A percentile compares a stretch with the other conserved stretches of the same genome.
Conservation (phyloP, 768 basidiomycete genomes). For the Russula olivacea region DNA sequence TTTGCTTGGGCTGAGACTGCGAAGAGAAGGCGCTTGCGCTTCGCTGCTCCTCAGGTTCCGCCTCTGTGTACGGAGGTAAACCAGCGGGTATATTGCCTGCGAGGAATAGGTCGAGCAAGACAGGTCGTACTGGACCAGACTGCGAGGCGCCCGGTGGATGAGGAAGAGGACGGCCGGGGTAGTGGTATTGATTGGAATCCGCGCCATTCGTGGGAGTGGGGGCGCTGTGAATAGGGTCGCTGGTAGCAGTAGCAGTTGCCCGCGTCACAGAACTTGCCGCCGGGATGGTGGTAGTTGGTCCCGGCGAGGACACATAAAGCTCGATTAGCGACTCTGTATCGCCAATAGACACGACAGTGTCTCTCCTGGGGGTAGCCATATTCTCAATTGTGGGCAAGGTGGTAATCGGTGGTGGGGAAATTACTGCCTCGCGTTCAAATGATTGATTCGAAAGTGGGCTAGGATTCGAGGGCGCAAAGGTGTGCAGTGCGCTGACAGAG, state of each 20-base stretch:
- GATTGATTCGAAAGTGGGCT: constrained; percentile 25
- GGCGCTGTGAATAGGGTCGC: background rate
- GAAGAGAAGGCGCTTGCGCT: background rate
- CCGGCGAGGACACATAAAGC: constrained; percentile 22
- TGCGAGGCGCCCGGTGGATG: constrained; percentile 21
- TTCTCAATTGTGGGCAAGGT: background rate
- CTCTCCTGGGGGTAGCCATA: constrained; percentile 3
- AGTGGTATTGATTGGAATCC: constrained; percentile 10
- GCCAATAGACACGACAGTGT: constrained; percentile 18
- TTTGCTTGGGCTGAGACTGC: background rate
- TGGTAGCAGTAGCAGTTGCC: too few relatives aligned
- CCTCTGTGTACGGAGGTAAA: constrained; percentile 1
- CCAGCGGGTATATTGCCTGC: constrained; percentile 2
- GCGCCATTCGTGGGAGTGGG: background rate
- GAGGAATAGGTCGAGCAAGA: constrained; percentile 21
- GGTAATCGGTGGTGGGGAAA: background rate
- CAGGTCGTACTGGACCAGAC: constrained; percentile 14
- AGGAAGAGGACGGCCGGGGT: constrained; percentile 25
- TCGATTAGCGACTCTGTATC: constrained; percentile 24
- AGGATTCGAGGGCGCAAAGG: constrained; percentile 23
- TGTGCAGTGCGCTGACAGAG: constrained; percentile 5
- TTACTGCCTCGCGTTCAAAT: constrained; percentile 10
- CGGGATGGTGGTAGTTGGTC: background rate
- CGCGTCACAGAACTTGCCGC: background rate
- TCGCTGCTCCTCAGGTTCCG: background rate